These are phyloP conservation scores for Westerdykella ornata DNA, from an alignment of 2,329 filamentous ascomycete genomes.

Conservation along the genomic window DNA sequence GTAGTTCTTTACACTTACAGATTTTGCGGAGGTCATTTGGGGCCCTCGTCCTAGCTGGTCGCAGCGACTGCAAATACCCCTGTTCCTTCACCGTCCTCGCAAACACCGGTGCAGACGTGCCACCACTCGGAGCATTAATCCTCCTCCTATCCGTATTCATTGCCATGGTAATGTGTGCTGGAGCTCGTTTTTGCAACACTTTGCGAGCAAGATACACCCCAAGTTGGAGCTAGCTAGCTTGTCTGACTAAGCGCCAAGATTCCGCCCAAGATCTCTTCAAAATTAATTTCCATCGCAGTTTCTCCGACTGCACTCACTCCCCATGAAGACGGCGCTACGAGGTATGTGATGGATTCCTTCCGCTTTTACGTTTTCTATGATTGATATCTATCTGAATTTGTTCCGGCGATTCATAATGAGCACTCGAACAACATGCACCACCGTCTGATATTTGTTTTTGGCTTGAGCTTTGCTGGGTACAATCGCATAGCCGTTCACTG, in stretches of 20 bases:
- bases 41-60: slow-evolving; percentile 53
- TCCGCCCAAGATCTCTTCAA: slow-evolving; percentile 14
- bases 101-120: slow-evolving; percentile 69
- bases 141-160: slow-evolving; percentile 64
- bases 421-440: slow-evolving; percentile 56
- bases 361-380: slow-evolving; percentile 37
- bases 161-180: slow-evolving; percentile 12
- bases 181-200: slow-evolving; percentile 1
- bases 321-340: slow-evolving; percentile 1
- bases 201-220: slow-evolving; percentile 5
- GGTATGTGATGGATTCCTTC: slow-evolving; percentile 17
- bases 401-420: slow-evolving; percentile 52
- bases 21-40: slow-evolving; percentile 73
- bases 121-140: slow-evolving; percentile 78
- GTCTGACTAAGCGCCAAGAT: slow-evolving; percentile 21
- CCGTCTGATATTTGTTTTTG: slow-evolving; percentile 44
- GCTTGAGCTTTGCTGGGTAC: slow-evolving; percentile 6
- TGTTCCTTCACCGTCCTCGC: slow-evolving; percentile 46
- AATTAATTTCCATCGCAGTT: slow-evolving; percentile 19
- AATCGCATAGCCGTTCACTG: too few species aligned
- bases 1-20: slow-evolving; percentile 57
- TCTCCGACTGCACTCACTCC: slow-evolving; percentile 15
- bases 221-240: slow-evolving; percentile 12
- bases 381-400: slow-evolving; percentile 48
- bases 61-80: slow-evolving; percentile 39